Conservation (phyloP, 495 filamentous ascomycete species). For the Podospora comata region DNA sequence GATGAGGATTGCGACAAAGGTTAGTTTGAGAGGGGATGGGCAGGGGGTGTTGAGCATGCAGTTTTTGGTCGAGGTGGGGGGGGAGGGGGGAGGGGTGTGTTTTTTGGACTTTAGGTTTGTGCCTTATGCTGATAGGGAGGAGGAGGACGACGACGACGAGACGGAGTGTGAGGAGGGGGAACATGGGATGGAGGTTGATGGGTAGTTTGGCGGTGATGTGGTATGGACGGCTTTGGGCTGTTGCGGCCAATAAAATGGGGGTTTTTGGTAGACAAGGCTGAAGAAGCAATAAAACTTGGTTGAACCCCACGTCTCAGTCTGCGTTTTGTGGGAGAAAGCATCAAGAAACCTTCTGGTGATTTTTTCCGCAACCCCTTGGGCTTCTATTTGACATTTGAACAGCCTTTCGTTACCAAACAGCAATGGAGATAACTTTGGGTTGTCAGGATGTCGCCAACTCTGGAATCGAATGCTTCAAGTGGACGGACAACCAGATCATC, state of each 20-base stretch:
- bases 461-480: not conserved
- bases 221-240: too few relatives aligned
- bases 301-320: too few relatives aligned
- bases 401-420: too few relatives aligned
- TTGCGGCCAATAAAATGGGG: too few relatives aligned
- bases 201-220: not conserved
- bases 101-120: slow-evolving; percentile 53
- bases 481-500: not conserved
- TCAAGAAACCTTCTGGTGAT: too few relatives aligned
- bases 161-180: slow-evolving; percentile 22
- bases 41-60: slow-evolving; percentile 91
- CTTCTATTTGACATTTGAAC: too few relatives aligned
- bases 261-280: too few relatives aligned
- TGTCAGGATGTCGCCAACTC: not conserved
- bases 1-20: slow-evolving; percentile 88
- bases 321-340: too few relatives aligned
- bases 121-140: slow-evolving; percentile 45
- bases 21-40: slow-evolving; percentile 81
- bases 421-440: too few relatives aligned
- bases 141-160: slow-evolving; percentile 31
- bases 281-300: too few relatives aligned
- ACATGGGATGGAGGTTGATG: slow-evolving; percentile 6
- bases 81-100: slow-evolving; percentile 38
- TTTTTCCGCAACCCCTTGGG: too few relatives aligned
- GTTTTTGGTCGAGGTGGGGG: slow-evolving; percentile 87